Evolutionary conservation across 345 rosid species (phyloP), one percentile per base, ranked within the genome.

Genomic region (Lepidium aucheri): DNA sequence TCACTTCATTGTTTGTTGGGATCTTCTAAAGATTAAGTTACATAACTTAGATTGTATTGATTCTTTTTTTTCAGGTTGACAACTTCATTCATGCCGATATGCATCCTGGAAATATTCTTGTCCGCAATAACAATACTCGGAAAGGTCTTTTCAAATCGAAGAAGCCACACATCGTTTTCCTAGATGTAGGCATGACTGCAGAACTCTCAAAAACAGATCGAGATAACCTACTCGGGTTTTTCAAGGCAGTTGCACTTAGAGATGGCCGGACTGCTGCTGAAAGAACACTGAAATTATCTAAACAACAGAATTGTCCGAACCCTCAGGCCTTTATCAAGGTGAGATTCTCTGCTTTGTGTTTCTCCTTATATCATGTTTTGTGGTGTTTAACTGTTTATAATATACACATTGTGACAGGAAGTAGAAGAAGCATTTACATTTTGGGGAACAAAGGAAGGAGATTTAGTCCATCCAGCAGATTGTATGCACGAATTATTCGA

Each of bases 121-220:
- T 95, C 35, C 81, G 96, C 53, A 80, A 60, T 72, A 84, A 82
- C 65, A 57, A 86, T 68, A 83, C 94, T 70, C 73, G 62, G 60
- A 89, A 83, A 71, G 80, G 77, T 60, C 75, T 87, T 46, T 95
- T 86, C 67, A 85, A 68, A 74, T 81, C 85, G 65, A 95, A 89
- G 86, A 95, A 87, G 86, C 99, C 99, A 49, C 99, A 95, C 68
- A 83, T 95, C 28, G 70, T 95, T 54, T 95, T 95, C 85, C 85
- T 95, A 59, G 99, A 95, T 70, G 99, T 95, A 6, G 99, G 99
- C 72, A 95, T 95, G 99, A 95, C 96, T 43, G 99, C 97, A 59
- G 99, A 95, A 65, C 95, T 95, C 70, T 91, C 99, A 30, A 86
- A 80, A 78, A 68, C 65, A 32, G 99, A 91, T 59, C 69, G 91